These are phyloP conservation scores for Vigna hirtella DNA, from an alignment of 306 rosid genomes.

Conservation along the genomic window DNA sequence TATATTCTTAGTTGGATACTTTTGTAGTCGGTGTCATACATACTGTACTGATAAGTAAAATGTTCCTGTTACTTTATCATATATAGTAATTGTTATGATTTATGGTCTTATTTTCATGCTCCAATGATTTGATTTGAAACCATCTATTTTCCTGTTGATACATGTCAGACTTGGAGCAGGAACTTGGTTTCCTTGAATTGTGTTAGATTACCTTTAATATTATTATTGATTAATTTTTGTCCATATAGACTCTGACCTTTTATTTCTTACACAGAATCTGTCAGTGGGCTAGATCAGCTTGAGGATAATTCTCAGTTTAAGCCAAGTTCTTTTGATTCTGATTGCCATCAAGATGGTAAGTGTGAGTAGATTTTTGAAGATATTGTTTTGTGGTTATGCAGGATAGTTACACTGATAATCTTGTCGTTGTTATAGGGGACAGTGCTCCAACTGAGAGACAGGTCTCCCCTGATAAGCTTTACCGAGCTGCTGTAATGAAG, in stretches of 20 bases:
- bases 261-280: constrained; percentile 60
- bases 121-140: constrained; percentile 7
- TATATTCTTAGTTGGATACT: not conserved
- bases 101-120: constrained; percentile 11
- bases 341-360: constrained; percentile 77
- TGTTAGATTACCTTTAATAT: not conserved
- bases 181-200: constrained; percentile 13
- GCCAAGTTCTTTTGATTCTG: constrained; percentile 70
- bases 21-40: no score
- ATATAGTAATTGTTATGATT: constrained; percentile 6
- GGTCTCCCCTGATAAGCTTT: constrained; percentile 71
- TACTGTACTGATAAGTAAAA: not conserved
- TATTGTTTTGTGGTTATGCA: constrained; percentile 24
- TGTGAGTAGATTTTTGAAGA: constrained; percentile 31
- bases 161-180: constrained; percentile 21
- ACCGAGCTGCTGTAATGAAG: constrained; percentile 76
- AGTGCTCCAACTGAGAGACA: constrained; percentile 69
- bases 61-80: not conserved
- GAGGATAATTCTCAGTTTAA: constrained; percentile 69
- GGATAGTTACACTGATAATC: constrained; percentile 44
- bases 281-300: constrained; percentile 75
- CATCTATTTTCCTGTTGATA: constrained; percentile 29
- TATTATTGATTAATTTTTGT: constrained; percentile 6
- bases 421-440: constrained; percentile 58
- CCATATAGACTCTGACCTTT: constrained; percentile 22